Base-by-base conservation (phyloP, 805 yeast species). In the Yamadazyma sp. region DNA sequence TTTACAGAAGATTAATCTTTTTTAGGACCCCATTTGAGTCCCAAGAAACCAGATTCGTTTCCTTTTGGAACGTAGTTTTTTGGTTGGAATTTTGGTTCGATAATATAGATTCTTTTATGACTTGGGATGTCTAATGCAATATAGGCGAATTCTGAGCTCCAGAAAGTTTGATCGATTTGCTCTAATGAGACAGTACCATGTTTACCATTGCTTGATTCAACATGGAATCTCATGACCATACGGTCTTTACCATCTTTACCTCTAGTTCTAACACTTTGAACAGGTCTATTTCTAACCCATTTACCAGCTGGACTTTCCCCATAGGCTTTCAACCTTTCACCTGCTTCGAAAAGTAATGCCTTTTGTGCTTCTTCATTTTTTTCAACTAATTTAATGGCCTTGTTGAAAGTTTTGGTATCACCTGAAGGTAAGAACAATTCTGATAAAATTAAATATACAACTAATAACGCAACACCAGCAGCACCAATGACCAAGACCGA, bases 251-350 rank as follows among this genome's bases (percentile, higher is more conserved):
- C 95, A 39, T 82, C 81, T 42, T 76, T 73, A 34, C 83, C 95
- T 37, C 76, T 61, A 40, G 80, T 70, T 37, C 85, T 74, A 16
- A 73, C 62, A 10, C 93, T 77, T 31, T 79, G 77, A 26, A 86
- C 76, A 2, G 96, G 96, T 62, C 96, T 77, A 53, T 85, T 85
- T 64, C 95, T 76, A 6, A 87, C 83, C 91, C 96, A 86, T 49
- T 78, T 78, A 53, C 85, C 91, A 15, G 73, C 69, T 1, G 77
- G 60, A 6, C 69, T 58, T 47, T 84, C 94, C 30, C 96, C 96
- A 52, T 84, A 82, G 0, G 96, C 96, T 53, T 82, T 83, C 34
- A 89, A 65, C 52, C 86, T 75, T 36, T 71, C 75, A 7, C 77
- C 79, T 2, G 69, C 57, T 12, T 65, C 49, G 43, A 81, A 71